Evolutionary conservation across 2,329 filamentous ascomycete species (phyloP).

Genomic region (Cadophora luteo-olivacea): DNA sequence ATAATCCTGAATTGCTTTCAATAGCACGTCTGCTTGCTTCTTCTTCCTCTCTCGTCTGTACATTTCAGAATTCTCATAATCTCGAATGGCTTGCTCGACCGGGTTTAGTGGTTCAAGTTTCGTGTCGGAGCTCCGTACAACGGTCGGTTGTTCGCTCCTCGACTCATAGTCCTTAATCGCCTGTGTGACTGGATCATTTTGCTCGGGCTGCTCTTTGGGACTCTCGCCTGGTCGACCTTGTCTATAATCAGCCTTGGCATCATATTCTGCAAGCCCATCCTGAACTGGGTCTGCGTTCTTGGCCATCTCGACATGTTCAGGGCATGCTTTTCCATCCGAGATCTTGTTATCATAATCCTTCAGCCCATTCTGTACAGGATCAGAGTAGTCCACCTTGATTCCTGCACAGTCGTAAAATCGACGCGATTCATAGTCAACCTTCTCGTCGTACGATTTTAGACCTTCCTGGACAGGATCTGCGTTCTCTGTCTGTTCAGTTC

Average conservation of each 20-base stretch:
- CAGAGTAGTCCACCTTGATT: slow-evolving; percentile 34
- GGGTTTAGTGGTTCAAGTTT: slow-evolving; percentile 8
- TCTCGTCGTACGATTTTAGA: slow-evolving; percentile 48
- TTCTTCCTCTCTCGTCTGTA: slow-evolving; percentile 13
- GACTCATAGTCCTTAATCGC: slow-evolving; percentile 11
- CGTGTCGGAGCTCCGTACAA: slow-evolving; percentile 4
- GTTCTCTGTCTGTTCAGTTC: background rate
- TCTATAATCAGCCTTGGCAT: slow-evolving; percentile 17
- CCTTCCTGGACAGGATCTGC: slow-evolving; percentile 44
- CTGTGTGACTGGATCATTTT: slow-evolving; percentile 9
- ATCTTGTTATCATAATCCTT: slow-evolving; percentile 32
- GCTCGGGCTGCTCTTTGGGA: background rate
- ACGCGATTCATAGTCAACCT: slow-evolving; percentile 35
- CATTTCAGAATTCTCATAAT: slow-evolving; percentile 15
- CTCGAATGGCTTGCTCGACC: slow-evolving; percentile 18
- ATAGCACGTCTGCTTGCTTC: slow-evolving; percentile 6
- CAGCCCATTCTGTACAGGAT: slow-evolving; percentile 26
- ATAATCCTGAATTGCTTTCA: slow-evolving; percentile 26
- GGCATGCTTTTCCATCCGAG: slow-evolving; percentile 18
- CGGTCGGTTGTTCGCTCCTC: background rate
- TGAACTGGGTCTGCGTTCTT: slow-evolving; percentile 9
- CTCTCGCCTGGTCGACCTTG: slow-evolving; percentile 24
- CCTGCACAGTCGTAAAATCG: slow-evolving; percentile 39
- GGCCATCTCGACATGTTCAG: slow-evolving; percentile 6
- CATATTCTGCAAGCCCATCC: slow-evolving; percentile 21